Conservation (phyloP, 1,139 yeast species). For the Blastobotrys capitulatus region DNA sequence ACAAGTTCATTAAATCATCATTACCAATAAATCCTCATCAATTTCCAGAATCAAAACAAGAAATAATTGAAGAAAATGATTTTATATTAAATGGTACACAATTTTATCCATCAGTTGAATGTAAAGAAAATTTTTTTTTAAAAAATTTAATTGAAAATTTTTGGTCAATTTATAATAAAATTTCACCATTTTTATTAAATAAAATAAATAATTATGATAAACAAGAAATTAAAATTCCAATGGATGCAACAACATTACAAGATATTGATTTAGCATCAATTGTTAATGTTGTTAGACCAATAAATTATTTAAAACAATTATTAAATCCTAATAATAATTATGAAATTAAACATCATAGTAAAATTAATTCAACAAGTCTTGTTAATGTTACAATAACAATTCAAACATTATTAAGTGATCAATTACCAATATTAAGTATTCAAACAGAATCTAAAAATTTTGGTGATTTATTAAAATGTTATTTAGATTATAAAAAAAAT, state of each 20-base stretch:
- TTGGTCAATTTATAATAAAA: too few species aligned
- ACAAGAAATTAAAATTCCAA: not conserved
- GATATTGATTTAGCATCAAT: not conserved
- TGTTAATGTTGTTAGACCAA: conserved; percentile 5
- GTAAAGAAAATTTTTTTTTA: too few species aligned
- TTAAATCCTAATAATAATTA: not conserved
- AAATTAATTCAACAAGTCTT: not conserved
- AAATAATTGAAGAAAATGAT: not conserved
- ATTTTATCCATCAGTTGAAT: not conserved
- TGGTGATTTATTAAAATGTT: not conserved
- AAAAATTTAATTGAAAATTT: not conserved
- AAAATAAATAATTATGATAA: not conserved
- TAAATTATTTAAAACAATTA: not conserved
- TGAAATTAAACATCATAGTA: not conserved
- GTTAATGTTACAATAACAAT: not conserved
- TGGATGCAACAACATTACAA: not conserved
- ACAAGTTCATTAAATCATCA: not conserved
- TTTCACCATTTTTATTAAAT: not conserved
- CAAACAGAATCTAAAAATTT: not conserved
- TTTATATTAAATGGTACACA: not conserved
- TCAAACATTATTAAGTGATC: too few species aligned
- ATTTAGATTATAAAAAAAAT: not conserved
- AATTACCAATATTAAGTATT: not conserved
- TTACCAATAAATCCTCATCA: not conserved
- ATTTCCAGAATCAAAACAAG: not conserved